A percentile compares a stretch with the other conserved stretches of the same genome.
Conservation (phyloP, 371 early-diverging fungal species). For the Syncephalastrum sp. region DNA sequence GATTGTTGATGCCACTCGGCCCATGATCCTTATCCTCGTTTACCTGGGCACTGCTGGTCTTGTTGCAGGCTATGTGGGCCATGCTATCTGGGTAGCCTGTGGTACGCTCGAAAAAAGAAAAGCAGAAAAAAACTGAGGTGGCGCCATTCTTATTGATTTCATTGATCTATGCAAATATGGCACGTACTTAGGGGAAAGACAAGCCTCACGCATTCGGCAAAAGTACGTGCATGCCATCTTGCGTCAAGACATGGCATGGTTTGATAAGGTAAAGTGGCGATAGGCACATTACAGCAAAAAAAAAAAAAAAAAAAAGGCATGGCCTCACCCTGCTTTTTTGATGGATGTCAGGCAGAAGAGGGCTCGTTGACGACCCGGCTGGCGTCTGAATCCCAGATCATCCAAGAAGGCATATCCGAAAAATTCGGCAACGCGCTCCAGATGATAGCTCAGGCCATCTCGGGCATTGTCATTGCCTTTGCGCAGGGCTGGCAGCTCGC, state of each 20-base stretch:
- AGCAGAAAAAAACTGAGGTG: too few relatives aligned
- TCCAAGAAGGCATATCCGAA: constrained; percentile 84
- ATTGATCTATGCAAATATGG: not conserved
- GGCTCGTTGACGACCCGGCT: constrained; percentile 73
- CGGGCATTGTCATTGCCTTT: constrained; percentile 52
- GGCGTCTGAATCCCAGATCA: constrained; percentile 68
- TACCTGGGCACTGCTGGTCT: constrained; percentile 28
- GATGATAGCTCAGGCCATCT: constrained; percentile 45
- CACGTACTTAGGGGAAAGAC: constrained; percentile 33
- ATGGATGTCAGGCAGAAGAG: constrained; percentile 23
- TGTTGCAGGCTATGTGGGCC: constrained; percentile 22
- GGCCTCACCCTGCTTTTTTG: too few relatives aligned
- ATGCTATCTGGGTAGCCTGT: constrained; percentile 26
- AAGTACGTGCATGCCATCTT: constrained; percentile 69
- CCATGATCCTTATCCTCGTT: constrained; percentile 27
- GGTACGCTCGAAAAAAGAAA: too few relatives aligned
- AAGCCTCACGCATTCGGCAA: constrained; percentile 59
- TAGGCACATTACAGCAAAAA: too few relatives aligned
- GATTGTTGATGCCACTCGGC: constrained; percentile 16
- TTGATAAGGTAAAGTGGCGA: constrained; percentile 51
- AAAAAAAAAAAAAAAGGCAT: too few relatives aligned
- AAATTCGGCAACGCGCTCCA: constrained; percentile 78
- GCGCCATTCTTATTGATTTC: too few relatives aligned
- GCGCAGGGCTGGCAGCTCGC: constrained; percentile 78
- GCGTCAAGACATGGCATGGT: constrained; percentile 86